phyloP scores from a whole-genome alignment of 306 rosid genomes.

The Hippophae tibetana region DNA sequence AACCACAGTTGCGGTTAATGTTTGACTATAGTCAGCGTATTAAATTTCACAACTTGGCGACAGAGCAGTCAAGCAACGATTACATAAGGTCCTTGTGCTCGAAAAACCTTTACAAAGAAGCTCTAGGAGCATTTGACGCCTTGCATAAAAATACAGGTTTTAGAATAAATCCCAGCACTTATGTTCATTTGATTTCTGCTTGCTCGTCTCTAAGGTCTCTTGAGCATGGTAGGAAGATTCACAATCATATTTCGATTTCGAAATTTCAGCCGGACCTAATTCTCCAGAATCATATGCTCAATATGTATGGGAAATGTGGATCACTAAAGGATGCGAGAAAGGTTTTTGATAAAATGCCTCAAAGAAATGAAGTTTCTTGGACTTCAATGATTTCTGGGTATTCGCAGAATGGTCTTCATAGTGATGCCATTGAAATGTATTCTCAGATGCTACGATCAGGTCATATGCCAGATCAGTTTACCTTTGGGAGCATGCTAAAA shows the following conservation, averaged over 20 bases:
- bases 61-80: slow-evolving; percentile 30
- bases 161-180: slow-evolving; percentile 37
- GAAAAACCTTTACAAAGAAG: slow-evolving; percentile 43
- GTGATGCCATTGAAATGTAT: slow-evolving; percentile 46
- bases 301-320: slow-evolving; percentile 73
- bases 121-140: slow-evolving; percentile 49
- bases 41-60: slow-evolving; percentile 14
- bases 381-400: slow-evolving; percentile 66
- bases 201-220: slow-evolving; percentile 55
- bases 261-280: slow-evolving; percentile 30
- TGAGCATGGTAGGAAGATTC: slow-evolving; percentile 45
- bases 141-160: slow-evolving; percentile 20
- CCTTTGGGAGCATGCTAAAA: slow-evolving; percentile 61
- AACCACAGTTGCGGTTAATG: slow-evolving; percentile 24
- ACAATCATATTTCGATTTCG: slow-evolving; percentile 35
- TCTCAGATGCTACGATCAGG: slow-evolving; percentile 49
- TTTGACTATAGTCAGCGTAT: slow-evolving; percentile 17
- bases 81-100: slow-evolving; percentile 40
- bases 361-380: slow-evolving; percentile 63
- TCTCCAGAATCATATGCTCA: slow-evolving; percentile 57
- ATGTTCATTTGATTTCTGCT: slow-evolving; percentile 42
- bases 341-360: slow-evolving; percentile 55
- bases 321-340: slow-evolving; percentile 55
- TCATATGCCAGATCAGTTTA: slow-evolving; percentile 49
- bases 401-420: slow-evolving; percentile 42